Evolutionary conservation across 2,329 filamentous ascomycete genomes (phyloP), one percentile per base, ranked within the genome.

Genomic region (Colletotrichum lentis): DNA sequence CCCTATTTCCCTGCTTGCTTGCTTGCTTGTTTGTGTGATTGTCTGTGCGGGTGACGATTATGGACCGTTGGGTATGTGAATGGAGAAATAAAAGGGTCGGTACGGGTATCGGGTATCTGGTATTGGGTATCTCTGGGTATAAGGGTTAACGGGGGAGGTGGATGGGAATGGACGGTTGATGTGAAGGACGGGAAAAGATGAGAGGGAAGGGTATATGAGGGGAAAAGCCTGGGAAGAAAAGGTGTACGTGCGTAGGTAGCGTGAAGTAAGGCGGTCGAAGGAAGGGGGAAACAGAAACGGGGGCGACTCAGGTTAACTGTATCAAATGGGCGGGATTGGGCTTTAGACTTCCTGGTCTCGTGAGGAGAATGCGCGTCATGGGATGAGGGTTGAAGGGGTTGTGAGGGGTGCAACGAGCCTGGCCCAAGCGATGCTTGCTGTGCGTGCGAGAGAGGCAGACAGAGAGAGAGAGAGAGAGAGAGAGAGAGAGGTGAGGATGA

Each of bases 271-370:
- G 57, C 57, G 57, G 37, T 35, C 35, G 41, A 52, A 37, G 22
- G 10, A 43, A 43, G 22, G 22, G 22, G 3, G 52, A 50, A 35
- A 27, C 35, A 43, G 57, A 52, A 52, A 60, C 44, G 44, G 57
- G 57, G 43, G 57, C 57, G 57, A 60, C 52, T 60, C 57, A 60
- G 57, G 57, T 60, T 43, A 60, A 16, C 12, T 60, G 57, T 60
- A 60, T 60, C 57, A 60, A 60, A 52, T 60, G 57, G 57, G 43
- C 46, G 44, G 47, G 22, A 60, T 60, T 52, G 57, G 46, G 57
- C 57, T 60, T 60, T 60, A 60, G 57, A 60, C 57, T 60, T 60
- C 57, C 46, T 60, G 57, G 57, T 60, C 46, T 60, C 57, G 57
- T 60, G 57, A 60, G 57, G 46, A 60, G 57, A 52, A 52, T 52